Evolutionary conservation across 805 yeast species (phyloP).

Genomic region (Torulaspora indica): DNA sequence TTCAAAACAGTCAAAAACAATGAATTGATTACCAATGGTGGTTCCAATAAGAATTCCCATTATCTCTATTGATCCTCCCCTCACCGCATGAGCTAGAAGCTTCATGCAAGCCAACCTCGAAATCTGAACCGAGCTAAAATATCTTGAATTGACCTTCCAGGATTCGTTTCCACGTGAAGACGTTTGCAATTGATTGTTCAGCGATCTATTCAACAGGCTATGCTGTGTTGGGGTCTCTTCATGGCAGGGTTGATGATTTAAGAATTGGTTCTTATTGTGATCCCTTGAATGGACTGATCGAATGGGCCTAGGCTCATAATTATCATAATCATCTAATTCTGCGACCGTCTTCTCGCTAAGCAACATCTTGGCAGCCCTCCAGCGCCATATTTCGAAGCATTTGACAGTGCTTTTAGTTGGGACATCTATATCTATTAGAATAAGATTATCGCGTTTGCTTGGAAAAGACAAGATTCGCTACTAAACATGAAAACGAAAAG

Average conservation of each 20-base stretch:
- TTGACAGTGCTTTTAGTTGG: too few relatives aligned
- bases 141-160: conserved; percentile 12
- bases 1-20: conserved; percentile 76
- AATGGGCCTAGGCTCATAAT: not conserved
- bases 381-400: too few relatives aligned
- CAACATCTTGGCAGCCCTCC: conserved; percentile 1
- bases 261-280: not conserved
- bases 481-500: conserved; percentile 1
- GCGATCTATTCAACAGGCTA: not conserved
- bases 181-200: not conserved
- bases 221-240: conserved; percentile 6
- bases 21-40: conserved; percentile 49
- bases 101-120: conserved; percentile 69
- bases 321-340: conserved; percentile 2
- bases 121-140: conserved; percentile 35
- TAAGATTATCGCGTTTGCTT: not conserved
- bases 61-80: conserved; percentile 83
- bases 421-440: too few relatives aligned
- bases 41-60: conserved; percentile 95
- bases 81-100: conserved; percentile 73
- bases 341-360: conserved; percentile 11
- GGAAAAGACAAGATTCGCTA: not conserved
- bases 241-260: conserved; percentile 1
- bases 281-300: not conserved
- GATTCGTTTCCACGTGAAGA: conserved; percentile 4